Conservation (phyloP, 2,329 filamentous ascomycete species). For the Aspergillus arachidicola region DNA sequence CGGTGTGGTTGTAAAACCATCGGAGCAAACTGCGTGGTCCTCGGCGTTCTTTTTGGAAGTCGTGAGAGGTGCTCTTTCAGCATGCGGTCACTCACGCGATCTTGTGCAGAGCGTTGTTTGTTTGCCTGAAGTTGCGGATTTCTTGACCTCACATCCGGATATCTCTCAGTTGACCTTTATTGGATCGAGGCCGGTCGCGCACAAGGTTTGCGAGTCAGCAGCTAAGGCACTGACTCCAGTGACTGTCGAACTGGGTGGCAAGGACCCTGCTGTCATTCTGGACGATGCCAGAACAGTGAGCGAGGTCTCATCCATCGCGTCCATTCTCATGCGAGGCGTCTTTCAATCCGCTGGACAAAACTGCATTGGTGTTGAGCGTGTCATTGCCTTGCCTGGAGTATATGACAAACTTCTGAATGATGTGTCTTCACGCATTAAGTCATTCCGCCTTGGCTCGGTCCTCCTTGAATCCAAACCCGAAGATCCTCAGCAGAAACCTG, state of each 20-base stretch:
- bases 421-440: constrained; percentile 72
- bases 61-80: constrained; percentile 74
- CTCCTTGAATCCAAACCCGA: constrained; percentile 51
- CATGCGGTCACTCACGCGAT: constrained; percentile 79
- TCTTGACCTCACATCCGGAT: constrained; percentile 80
- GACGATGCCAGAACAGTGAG: constrained; percentile 67
- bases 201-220: constrained; percentile 83
- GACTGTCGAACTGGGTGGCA: constrained; percentile 89
- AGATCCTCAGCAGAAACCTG: constrained; percentile 22
- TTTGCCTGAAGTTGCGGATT: constrained; percentile 79
- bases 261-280: constrained; percentile 87
- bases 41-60: constrained; percentile 79
- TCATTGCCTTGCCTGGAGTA: constrained; percentile 76
- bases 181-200: constrained; percentile 82
- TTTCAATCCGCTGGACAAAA: constrained; percentile 97
- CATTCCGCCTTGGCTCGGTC: constrained; percentile 73
- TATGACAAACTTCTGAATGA: constrained; percentile 73
- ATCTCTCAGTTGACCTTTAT: constrained; percentile 96
- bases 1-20: constrained; percentile 88
- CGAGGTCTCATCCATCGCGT: constrained; percentile 70
- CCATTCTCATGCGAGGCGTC: constrained; percentile 85
- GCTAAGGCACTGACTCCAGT: constrained; percentile 85
- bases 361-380: constrained; percentile 94
- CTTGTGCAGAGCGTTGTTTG: constrained; percentile 84
- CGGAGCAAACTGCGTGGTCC: constrained; percentile 95